Base-by-base conservation (phyloP, 768 basidiomycete species). In the Kwoniella dendrophila region DNA sequence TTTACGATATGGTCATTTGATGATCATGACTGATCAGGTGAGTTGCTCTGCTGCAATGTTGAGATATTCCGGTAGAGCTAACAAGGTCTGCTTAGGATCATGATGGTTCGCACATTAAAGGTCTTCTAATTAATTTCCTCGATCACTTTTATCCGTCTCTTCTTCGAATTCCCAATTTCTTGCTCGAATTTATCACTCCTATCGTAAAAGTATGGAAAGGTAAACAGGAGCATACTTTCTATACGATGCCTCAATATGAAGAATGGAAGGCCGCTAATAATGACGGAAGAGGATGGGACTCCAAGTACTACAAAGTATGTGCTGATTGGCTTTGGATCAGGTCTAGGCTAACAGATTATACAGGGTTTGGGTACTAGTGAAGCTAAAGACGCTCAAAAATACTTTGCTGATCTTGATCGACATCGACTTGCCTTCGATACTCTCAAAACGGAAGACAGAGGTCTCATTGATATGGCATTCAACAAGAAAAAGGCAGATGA, bases 1-100 rank as follows among this genome's bases (percentile, higher is more conserved):
- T 67, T 80, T 99, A 71, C 86, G 96, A 27, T 99, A 99, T 72
- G 96, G 96, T 1, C 87, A 88, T 52, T 77, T 99, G 50, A 99
- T 99, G 96, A 91, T 99, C 70, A 99, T 99, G 96, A 92, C 96
- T 3, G 96, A 99, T 88, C 95, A 97, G 86, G 93, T 92, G 55
- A 49, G 84, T 79, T 18, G 8, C 27, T 26, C 38, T n/a, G 7
- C 43, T 14, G 18, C 22, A 14, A 6, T n/a, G 48, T 51, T 18
- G 24, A 45, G 7, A 14, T 4, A 10, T 11, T 44, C 24, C 24
- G 20, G 20, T 18, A 20, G 26, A 4, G 48, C 58, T 59, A 12
- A 50, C 24, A 10, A 3, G 16, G 11, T 10, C 30, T 24, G 12
- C 32, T 5, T 74, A 96, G 92, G 96, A 99, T 86, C 92, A 98